Evolutionary conservation across 768 basidiomycete genomes (phyloP), one percentile per base, ranked within the genome.

Genomic region (Auricularia auricula-judae): DNA sequence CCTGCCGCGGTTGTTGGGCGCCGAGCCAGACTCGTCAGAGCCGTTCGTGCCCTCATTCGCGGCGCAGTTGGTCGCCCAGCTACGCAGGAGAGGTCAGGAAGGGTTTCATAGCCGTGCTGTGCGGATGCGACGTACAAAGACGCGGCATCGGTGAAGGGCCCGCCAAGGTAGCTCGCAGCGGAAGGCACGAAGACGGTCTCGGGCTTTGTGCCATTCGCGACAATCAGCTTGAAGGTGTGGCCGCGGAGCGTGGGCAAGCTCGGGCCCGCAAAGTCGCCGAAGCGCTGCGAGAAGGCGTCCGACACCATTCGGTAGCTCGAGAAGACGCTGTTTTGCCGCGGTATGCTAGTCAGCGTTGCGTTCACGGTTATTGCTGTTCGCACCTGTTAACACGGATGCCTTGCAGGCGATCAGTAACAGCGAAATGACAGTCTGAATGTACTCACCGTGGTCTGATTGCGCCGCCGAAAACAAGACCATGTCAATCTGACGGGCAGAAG

Each of bases 11-110:
- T 42, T 33, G 23, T 53, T 59, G 11, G 39, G 14, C 29, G 44
- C 36, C 63, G 74, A 77, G 68, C 76, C 67, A 47, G 59, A 62
- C 34, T 42, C 42, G 66, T 85, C 82, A 16, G 80, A 72, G 2
- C 83, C 84, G 67, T 85, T 85, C 18, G 84, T 85, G 23, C 33
- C 63, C 0, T 68, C 65, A 51, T 76, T 82, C 0, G 81, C 83
- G 16, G 77, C 83, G 70, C 86, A 87, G 67, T 87, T 87, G 65
- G 74, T 76, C 1, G 68, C 74, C 84, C 85, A 87, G 78, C 84
- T 86, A 67, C 7, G 18, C 34, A 36, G 33, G 33, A 4, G 56
- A 35, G 3, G 33, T 62, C 69, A 62, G 67, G 21, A 61, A 14
- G 63, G n/a, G 18, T 36, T 61, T 18, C 12, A 36, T 43, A 0